A percentile compares a stretch with the other conserved stretches of the same genome.
phyloP scores from a whole-genome alignment of 257 asterid species.

The Plantago major region DNA sequence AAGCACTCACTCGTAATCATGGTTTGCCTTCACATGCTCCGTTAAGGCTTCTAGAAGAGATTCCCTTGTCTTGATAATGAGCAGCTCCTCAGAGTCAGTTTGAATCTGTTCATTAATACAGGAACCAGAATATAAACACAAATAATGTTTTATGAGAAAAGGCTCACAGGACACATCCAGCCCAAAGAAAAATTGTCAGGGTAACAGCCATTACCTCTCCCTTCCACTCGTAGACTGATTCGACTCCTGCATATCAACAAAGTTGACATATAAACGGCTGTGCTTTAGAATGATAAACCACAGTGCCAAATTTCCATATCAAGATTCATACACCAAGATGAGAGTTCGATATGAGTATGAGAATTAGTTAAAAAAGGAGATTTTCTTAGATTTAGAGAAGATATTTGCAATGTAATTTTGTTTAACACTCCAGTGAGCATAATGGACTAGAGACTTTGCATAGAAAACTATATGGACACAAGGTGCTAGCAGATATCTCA shows the following conservation, averaged over 20 bases:
- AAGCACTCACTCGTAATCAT: constrained; percentile 77
- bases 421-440: no score
- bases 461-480: no score
- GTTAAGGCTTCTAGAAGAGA: constrained; percentile 82
- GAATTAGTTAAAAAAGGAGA: no score
- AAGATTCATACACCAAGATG: no score
- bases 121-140: constrained; percentile 5
- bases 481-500: no score
- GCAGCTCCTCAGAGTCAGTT: constrained; percentile 89
- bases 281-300: no score
- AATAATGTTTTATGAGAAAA: not conserved
- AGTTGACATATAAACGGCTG: not conserved
- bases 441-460: no score
- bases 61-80: constrained; percentile 87
- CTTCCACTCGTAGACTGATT: constrained; percentile 86
- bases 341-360: no score
- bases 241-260: constrained; percentile 58
- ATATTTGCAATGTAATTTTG: no score
- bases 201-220: constrained; percentile 59
- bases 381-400: no score
- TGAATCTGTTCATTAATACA: constrained; percentile 49
- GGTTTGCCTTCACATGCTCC: constrained; percentile 83
- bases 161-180: not conserved
- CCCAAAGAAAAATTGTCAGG: not conserved
- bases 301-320: no score